phyloP scores from a whole-genome alignment of 106 monocot species.

The Allium fistulosum region DNA sequence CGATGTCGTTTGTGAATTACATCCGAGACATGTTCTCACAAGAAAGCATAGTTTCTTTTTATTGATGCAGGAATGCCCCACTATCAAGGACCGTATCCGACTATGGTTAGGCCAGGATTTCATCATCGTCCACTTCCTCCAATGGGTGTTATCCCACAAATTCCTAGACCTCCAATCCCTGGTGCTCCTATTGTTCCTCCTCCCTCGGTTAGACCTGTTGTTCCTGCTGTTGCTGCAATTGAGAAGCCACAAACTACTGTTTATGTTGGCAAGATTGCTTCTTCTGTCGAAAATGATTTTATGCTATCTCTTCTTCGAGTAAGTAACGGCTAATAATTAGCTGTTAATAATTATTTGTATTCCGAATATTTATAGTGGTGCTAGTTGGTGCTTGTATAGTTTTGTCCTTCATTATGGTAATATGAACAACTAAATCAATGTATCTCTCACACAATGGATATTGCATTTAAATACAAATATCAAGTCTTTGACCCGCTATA shows the following conservation, averaged over 20 bases:
- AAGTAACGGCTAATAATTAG: not conserved
- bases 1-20: not conserved
- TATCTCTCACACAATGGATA: no score
- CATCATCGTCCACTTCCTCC: constrained; percentile 54
- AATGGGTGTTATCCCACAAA: constrained; percentile 43
- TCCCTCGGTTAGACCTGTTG: constrained; percentile 47
- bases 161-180: constrained; percentile 53
- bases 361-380: no score
- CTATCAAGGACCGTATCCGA: constrained; percentile 62
- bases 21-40: constrained; percentile 30
- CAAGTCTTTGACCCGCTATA: not conserved
- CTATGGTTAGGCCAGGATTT: constrained; percentile 63
- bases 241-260: constrained; percentile 98
- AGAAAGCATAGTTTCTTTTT: constrained; percentile 57
- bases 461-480: not conserved
- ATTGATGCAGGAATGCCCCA: constrained; percentile 71
- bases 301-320: constrained; percentile 77
- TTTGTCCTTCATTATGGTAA: no score
- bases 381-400: no score
- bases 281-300: constrained; percentile 85
- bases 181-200: constrained; percentile 41
- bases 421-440: no score
- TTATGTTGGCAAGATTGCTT: constrained; percentile 94
- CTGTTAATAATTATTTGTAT: not conserved
- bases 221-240: constrained; percentile 59